Base-by-base conservation (phyloP, 2,329 filamentous ascomycete genomes). In the Metarhizium robertsii region DNA sequence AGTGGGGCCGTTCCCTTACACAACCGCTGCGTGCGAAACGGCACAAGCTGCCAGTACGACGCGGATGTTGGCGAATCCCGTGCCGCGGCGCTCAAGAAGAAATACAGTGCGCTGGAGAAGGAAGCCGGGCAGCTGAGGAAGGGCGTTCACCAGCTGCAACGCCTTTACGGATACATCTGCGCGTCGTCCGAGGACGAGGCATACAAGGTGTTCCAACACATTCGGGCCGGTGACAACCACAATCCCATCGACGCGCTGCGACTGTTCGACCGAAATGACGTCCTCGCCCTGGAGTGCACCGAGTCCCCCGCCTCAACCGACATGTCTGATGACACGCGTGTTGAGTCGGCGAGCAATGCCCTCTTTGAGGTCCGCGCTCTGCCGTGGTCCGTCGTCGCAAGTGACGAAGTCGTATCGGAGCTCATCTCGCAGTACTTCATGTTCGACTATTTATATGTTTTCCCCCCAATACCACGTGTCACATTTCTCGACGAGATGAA, bases 41-140 rank as follows among this genome's bases (percentile, higher is more conserved):
- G 47, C 13, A 38, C 55, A n/a, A 29, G 36, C 4, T 56, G 55
- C 42, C 53, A 45, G 5, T 56, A 56, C 43, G 55, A 56, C 40
- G 55, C 55, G 34, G 55, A 53, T n/a, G 30, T 53, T 16, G 55
- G 55, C 46, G 55, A 56, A 29, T 56, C 55, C n/a, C 51, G 55
- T 6, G 30, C 52, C 34, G 36, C 55, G 20, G 47, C 55, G 34
- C 32, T 56, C 36, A 56, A 53, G 52, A 56, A 56, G 48, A 56
- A 50, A 30, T 53, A 53, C 30, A 40, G 46, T 11, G 46, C 51
- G 2, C n/a, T 56, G 52, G 36, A 46, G 16, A 50, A 40, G 38
- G 46, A 53, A 11, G 45, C 36, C 18, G 29, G 43, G 4, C 55
- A 45, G 6, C 29, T 56, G 29, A 20, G 38, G 4, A 53, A 30